A percentile compares a stretch with the other conserved stretches of the same genome.
These are phyloP conservation scores for Hypoxylon crocopeplum DNA, from an alignment of 495 filamentous ascomycete genomes.

Conservation along the genomic window DNA sequence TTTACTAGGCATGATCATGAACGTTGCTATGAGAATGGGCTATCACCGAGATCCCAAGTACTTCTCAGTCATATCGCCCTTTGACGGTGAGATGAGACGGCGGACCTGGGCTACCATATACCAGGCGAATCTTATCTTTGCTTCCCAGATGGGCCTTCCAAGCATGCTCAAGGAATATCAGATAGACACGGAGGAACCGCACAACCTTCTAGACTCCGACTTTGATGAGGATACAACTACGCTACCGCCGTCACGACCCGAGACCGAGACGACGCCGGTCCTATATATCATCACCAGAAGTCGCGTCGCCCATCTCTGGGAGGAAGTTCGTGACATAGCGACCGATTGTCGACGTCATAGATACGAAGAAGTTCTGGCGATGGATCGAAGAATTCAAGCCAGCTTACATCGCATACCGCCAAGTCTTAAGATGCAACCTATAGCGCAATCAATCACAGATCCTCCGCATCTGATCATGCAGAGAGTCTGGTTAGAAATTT, in stretches of 20 bases:
- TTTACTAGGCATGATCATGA: slow-evolving; percentile 43
- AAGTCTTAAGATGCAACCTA: slow-evolving; percentile 39
- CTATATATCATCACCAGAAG: slow-evolving; percentile 52
- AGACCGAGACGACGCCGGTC: slow-evolving; percentile 44
- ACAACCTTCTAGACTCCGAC: slow-evolving; percentile 52
- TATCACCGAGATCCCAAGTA: slow-evolving; percentile 63
- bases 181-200: slow-evolving; percentile 50
- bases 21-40: slow-evolving; percentile 59
- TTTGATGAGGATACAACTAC: slow-evolving; percentile 46
- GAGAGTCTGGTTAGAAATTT: slow-evolving; percentile 41
- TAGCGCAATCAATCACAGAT: slow-evolving; percentile 46
- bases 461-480: slow-evolving; percentile 43
- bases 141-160: slow-evolving; percentile 49
- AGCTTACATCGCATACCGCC: slow-evolving; percentile 40
- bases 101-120: slow-evolving; percentile 50
- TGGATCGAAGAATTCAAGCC: slow-evolving; percentile 46
- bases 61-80: slow-evolving; percentile 55
- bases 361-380: slow-evolving; percentile 47
- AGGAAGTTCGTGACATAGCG: slow-evolving; percentile 49
- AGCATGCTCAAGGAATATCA: slow-evolving; percentile 41
- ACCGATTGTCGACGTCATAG: slow-evolving; percentile 32
- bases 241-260: slow-evolving; percentile 46
- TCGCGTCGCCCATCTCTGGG: slow-evolving; percentile 49
- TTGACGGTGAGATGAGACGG: slow-evolving; percentile 40
- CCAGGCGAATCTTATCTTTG: slow-evolving; percentile 31